phyloP scores from a whole-genome alignment of 2,329 filamentous ascomycete species.

The Trichoderma sp. region DNA sequence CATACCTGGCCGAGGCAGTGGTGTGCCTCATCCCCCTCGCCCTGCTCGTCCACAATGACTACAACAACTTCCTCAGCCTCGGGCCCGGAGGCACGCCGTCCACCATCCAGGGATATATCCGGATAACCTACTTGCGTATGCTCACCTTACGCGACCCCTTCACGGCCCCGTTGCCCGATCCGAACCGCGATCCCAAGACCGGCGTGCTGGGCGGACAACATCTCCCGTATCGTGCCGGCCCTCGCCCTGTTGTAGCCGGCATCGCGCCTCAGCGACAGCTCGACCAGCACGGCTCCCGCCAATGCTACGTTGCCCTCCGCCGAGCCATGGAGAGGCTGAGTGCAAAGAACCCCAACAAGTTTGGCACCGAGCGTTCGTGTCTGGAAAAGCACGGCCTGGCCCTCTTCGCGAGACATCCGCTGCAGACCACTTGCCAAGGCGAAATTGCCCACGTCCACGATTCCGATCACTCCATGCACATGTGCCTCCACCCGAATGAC shows the following conservation, averaged over 20 bases:
- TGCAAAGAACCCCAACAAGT: conserved; percentile 40
- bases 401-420: conserved; percentile 64
- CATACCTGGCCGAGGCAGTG: conserved; percentile 46
- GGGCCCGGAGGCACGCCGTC: conserved; percentile 78
- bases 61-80: conserved; percentile 69
- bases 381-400: conserved; percentile 80
- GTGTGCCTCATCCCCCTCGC: conserved; percentile 48
- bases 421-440: conserved; percentile 70
- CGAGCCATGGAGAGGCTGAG: conserved; percentile 52
- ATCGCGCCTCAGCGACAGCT: conserved; percentile 80
- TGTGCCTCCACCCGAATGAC: conserved; percentile 77
- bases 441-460: conserved; percentile 80
- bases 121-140: conserved; percentile 68
- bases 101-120: conserved; percentile 68
- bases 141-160: conserved; percentile 72
- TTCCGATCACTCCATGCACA: conserved; percentile 71
- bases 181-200: conserved; percentile 47
- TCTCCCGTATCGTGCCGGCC: conserved; percentile 60
- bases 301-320: conserved; percentile 55
- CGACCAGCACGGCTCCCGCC: conserved; percentile 57
- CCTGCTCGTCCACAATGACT: conserved; percentile 64
- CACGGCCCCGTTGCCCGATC: conserved; percentile 51
- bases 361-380: conserved; percentile 66
- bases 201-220: conserved; percentile 55
- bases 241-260: conserved; percentile 65